Conservation (phyloP, 176 grass and related monocot species). For the Carex scoparia region DNA sequence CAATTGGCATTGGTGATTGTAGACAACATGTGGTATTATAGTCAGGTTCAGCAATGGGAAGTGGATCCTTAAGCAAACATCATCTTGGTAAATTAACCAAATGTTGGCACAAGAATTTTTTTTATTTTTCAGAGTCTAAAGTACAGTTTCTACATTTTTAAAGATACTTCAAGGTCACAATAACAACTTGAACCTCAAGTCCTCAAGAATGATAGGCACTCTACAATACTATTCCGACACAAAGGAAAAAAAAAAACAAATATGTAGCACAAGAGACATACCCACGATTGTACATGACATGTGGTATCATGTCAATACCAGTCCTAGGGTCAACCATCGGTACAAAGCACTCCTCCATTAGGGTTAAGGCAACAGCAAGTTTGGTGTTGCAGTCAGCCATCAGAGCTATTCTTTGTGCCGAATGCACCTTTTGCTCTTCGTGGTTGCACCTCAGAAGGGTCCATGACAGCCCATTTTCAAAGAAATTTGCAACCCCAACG, state of each 20-base stretch:
- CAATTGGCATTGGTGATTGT: not conserved
- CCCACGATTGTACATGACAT: conserved; percentile 86
- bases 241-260: not conserved
- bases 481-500: conserved; percentile 56
- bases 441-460: conserved; percentile 61
- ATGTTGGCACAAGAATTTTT: not conserved
- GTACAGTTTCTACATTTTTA: not conserved
- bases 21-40: not conserved
- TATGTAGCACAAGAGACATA: conserved; percentile 19
- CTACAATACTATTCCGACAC: not conserved
- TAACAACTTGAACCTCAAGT: not conserved
- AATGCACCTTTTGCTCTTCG: conserved; percentile 48
- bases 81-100: not conserved
- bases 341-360: conserved; percentile 92
- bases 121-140: not conserved
- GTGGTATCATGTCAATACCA: conserved; percentile 70
- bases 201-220: not conserved
- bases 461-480: conserved; percentile 46
- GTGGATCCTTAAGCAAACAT: not conserved
- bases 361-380: conserved; percentile 69
- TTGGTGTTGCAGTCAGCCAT: conserved; percentile 93
- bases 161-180: not conserved
- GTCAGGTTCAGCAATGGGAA: not conserved
- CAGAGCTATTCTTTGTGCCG: conserved; percentile 47
- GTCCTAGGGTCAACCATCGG: conserved; percentile 75